Conservation (phyloP, 2,329 filamentous ascomycete species). For the Phialophora macrospora region DNA sequence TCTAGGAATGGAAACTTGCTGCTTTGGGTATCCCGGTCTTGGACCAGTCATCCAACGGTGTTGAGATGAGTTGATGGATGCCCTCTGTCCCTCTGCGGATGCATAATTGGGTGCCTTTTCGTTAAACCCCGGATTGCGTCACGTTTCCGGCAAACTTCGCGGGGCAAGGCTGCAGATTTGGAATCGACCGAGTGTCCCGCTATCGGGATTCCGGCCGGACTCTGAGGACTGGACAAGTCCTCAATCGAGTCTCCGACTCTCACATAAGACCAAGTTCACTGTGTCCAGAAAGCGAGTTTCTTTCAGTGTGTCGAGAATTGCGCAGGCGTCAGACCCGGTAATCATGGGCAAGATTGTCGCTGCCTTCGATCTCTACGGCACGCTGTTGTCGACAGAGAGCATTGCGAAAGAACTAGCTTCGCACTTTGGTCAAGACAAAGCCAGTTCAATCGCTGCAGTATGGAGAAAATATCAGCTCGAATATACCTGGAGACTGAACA, state of each 20-base stretch:
- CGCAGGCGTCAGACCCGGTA: not conserved
- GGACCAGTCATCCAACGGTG: not conserved
- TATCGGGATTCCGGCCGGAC: not conserved
- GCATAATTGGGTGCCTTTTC: too few species aligned
- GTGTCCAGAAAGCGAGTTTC: not conserved
- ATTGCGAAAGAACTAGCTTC: conserved; percentile 64
- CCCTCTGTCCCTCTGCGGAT: not conserved
- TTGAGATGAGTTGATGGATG: not conserved
- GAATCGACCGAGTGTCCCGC: not conserved
- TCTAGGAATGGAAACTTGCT: conserved; percentile 10
- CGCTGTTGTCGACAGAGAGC: conserved; percentile 72
- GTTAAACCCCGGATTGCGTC: not conserved
- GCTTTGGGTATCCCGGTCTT: not conserved
- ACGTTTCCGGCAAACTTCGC: not conserved
- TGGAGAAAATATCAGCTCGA: conserved; percentile 75
- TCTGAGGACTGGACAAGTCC: not conserved
- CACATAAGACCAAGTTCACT: not conserved
- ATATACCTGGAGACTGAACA: conserved; percentile 76
- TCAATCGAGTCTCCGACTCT: too few species aligned
- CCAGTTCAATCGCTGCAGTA: conserved; percentile 60
- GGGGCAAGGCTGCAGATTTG: not conserved
- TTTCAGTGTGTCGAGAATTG: not conserved
- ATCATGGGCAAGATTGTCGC: conserved; percentile 53
- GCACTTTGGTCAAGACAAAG: conserved; percentile 63
- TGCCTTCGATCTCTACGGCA: conserved; percentile 78